A percentile compares a stretch with the other conserved stretches of the same genome.
These are phyloP conservation scores for Anisodus acutangulus DNA, from an alignment of 257 asterid genomes.

Conservation along the genomic window DNA sequence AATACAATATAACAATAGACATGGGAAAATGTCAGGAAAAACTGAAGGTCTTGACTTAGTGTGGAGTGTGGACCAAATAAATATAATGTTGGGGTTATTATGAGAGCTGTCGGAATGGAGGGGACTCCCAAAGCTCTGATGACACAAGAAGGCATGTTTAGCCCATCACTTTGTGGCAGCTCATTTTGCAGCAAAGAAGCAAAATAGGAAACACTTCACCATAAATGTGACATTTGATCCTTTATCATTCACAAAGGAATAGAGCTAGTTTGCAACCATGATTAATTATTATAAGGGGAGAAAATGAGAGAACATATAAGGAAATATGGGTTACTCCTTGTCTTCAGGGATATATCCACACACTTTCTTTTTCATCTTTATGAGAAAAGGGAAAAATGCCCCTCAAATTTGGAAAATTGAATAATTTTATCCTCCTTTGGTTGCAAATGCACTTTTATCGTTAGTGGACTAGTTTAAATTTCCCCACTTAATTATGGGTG, in stretches of 20 bases:
- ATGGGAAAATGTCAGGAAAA: conserved; percentile 28
- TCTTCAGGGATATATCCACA: neutral
- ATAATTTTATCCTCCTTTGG: too few relatives aligned
- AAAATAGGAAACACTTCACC: neutral
- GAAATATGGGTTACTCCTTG: neutral
- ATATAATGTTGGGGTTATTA: neutral
- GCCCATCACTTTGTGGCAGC: conserved; percentile 26
- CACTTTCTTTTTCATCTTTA: neutral
- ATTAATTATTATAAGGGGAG: neutral
- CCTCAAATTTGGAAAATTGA: too few relatives aligned
- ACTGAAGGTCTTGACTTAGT: conserved; percentile 3
- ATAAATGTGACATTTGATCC: neutral
- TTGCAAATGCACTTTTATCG: too few relatives aligned
- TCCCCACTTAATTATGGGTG: too few relatives aligned
- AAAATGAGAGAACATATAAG: neutral
- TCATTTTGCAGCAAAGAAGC: conserved; percentile 4
- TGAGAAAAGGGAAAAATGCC: too few relatives aligned
- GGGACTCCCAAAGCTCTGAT: conserved; percentile 20
- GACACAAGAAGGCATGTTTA: conserved; percentile 8
- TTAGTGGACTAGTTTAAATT: too few relatives aligned
- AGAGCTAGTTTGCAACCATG: neutral
- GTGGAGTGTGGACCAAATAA: conserved; percentile 4
- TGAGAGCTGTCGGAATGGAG: conserved; percentile 26
- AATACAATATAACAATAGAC: neutral
- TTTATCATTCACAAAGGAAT: neutral